These are phyloP conservation scores for Acacia confusa DNA, from an alignment of 306 rosid species.

Conservation along the genomic window DNA sequence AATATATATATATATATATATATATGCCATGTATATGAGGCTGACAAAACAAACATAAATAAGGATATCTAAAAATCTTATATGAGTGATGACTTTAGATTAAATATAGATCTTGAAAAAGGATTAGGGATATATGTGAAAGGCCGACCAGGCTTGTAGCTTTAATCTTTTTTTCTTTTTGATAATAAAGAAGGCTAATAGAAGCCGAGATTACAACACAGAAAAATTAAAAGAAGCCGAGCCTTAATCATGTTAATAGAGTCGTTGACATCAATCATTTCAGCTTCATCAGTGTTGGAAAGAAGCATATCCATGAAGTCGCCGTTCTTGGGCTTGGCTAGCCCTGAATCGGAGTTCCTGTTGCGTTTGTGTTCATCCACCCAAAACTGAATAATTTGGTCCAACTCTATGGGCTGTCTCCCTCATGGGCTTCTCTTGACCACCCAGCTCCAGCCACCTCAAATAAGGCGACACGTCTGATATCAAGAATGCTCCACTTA, in stretches of 20 bases:
- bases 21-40: no score
- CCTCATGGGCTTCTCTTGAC: slow-evolving; percentile 38
- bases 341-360: background rate
- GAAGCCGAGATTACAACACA: no score
- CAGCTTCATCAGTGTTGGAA: background rate
- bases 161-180: no score
- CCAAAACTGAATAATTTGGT: slow-evolving; percentile 7
- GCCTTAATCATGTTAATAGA: slow-evolving; percentile 29
- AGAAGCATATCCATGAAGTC: slow-evolving; percentile 47
- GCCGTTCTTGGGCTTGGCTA: background rate
- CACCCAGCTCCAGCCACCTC: slow-evolving; percentile 54
- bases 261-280: slow-evolving; percentile 17
- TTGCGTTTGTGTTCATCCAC: slow-evolving; percentile 37
- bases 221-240: no score
- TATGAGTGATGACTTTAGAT: no score
- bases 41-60: no score
- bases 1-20: no score
- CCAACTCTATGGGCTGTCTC: slow-evolving; percentile 27
- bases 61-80: no score
- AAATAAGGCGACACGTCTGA: slow-evolving; percentile 37
- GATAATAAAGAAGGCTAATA: no score
- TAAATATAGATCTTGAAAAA: no score
- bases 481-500: slow-evolving; percentile 1
- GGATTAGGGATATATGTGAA: background rate
- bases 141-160: slow-evolving; percentile 13